Evolutionary conservation across 345 rosid species (phyloP).

Genomic region (Balakata baccata): DNA sequence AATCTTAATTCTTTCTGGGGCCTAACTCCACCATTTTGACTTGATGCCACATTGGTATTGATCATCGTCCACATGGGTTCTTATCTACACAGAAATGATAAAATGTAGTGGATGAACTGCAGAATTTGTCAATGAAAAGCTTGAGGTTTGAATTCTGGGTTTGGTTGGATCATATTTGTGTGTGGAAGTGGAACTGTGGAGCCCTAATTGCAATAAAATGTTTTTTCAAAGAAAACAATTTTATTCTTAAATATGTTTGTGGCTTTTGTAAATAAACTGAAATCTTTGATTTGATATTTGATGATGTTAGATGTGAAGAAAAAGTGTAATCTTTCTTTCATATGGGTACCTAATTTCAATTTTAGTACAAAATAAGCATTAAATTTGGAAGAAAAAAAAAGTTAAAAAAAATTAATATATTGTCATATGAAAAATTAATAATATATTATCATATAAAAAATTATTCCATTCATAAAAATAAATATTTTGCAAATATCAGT

Average conservation of each 20-base stretch:
- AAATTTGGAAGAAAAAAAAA: no score
- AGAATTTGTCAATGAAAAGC: constrained; percentile 31
- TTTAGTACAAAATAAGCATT: no score
- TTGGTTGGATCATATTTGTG: neutral
- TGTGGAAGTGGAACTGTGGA: constrained; percentile 1
- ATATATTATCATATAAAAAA: no score
- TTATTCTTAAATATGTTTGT: neutral
- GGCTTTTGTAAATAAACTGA: neutral
- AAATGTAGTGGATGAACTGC: constrained; percentile 9
- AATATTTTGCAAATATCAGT: no score
- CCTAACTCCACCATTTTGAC: constrained; percentile 25
- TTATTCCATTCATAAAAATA: no score
- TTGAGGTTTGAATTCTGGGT: neutral
- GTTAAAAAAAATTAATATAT: no score
- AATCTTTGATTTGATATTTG: neutral
- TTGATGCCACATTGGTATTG: constrained; percentile 7
- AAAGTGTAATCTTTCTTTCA: neutral
- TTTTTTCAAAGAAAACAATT: neutral
- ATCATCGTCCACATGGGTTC: neutral
- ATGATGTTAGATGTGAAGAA: neutral
- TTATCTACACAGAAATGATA: neutral
- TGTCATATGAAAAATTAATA: no score
- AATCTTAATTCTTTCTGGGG: constrained; percentile 25
- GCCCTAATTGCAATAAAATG: constrained; percentile 13
- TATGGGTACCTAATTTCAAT: no score